Evolutionary conservation across 2,329 filamentous ascomycete genomes (phyloP).

Genomic region (Acrodontium crateriforme): DNA sequence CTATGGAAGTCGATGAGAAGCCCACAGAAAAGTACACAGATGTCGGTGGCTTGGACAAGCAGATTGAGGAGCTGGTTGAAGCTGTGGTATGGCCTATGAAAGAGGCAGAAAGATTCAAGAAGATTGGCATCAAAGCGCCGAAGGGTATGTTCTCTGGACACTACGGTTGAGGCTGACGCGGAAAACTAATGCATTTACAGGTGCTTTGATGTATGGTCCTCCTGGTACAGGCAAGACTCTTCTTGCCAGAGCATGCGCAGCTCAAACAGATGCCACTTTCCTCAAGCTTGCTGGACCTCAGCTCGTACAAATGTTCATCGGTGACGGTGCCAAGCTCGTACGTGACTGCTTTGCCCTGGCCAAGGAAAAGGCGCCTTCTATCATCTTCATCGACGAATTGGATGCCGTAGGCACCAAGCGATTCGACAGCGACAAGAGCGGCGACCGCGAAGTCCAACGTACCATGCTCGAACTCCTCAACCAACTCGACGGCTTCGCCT

Average conservation of each 20-base stretch:
- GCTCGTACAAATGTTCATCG: conserved; percentile 99
- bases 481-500: conserved; percentile 95
- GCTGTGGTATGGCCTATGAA: conserved; percentile 99
- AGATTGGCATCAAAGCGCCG: conserved; percentile 98
- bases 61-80: conserved; percentile 97
- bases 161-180: no score
- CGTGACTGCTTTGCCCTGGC: conserved; percentile 94
- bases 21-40: conserved; percentile 98
- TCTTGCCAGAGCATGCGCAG: conserved; percentile 86
- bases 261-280: conserved; percentile 96
- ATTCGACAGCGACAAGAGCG: conserved; percentile 96
- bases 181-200: no score
- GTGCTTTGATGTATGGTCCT: conserved; percentile 94
- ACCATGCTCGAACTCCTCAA: conserved; percentile 99
- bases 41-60: conserved; percentile 93
- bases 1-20: conserved; percentile 99
- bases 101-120: conserved; percentile 97
- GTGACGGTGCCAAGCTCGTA: conserved; percentile 93
- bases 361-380: conserved; percentile 96
- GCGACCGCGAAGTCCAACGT: conserved; percentile 92
- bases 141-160: conserved; percentile 55
- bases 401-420: conserved; percentile 98
- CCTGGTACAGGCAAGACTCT: conserved; percentile 85
- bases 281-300: conserved; percentile 95
- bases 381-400: conserved; percentile 98